Evolutionary conservation across 2,329 filamentous ascomycete genomes (phyloP).

Genomic region (Helotiales sp.): DNA sequence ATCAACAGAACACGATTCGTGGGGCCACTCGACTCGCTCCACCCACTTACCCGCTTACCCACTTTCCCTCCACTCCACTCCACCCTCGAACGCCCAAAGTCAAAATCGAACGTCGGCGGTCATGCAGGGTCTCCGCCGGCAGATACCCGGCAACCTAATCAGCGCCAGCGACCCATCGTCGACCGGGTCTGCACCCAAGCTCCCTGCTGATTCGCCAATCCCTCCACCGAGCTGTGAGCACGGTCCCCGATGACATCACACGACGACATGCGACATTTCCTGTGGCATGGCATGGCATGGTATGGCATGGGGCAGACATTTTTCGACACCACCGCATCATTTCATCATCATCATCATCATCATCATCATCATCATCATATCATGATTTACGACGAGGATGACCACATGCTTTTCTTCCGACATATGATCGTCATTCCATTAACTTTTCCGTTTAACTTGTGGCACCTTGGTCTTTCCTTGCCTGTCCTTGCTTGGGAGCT

Average conservation of each 20-base stretch:
- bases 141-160: not conserved
- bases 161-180: not conserved
- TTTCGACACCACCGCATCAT: not conserved
- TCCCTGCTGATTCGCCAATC: no score
- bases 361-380: not conserved
- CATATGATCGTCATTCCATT: constrained; percentile 1
- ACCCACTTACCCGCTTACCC: not conserved
- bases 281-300: not conserved
- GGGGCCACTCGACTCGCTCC: no score
- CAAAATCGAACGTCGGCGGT: not conserved
- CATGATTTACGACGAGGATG: not conserved
- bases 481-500: constrained; percentile 4
- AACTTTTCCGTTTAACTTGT: not conserved
- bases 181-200: not conserved
- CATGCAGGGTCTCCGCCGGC: not conserved
- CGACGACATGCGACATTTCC: not conserved
- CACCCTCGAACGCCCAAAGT: not conserved
- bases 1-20: no score
- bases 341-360: not conserved
- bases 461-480: not conserved
- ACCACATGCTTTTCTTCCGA: not conserved
- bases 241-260: not conserved
- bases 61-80: not conserved
- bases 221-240: no score
- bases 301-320: not conserved